Evolutionary conservation across 1,284 basidiomycete genomes (phyloP), one percentile per base, ranked within the genome.

Genomic region (Ustanciosporium gigantosporum): DNA sequence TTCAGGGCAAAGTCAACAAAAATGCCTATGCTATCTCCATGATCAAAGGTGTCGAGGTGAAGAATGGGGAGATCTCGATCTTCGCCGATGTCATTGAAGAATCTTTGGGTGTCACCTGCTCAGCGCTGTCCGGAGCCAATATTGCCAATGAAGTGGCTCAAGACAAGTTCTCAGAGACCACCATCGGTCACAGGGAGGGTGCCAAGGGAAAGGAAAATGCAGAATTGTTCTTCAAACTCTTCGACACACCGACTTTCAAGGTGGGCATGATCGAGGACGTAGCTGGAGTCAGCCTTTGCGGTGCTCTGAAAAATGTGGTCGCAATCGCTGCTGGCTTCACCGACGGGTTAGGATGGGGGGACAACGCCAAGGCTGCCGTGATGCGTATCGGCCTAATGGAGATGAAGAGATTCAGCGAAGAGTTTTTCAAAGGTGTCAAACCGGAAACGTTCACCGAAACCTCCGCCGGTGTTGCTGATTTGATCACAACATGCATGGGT

Each of bases 341-440:
- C 27, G 83, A 84, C 57, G 83, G 83, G 13, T 70, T 84, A 2
- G 79, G 79, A 27, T 83, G 81, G 78, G 83, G 83, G 9, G 81
- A 82, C 75, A 84, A 84, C 65, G 79, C 82, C n/a, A 84, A 84
- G 58, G 82, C 82, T 19, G 83, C 83, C 8, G 81, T 84, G 64
- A 84, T 84, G 82, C 79, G 83, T 31, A 83, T 76, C 46, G 76
- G 76, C 5, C 45, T 79, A 32, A 62, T 79, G 50, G 78, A 79
- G 56, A 79, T 79, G 78, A 76, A 76, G 47, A 62, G 73, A 20
- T 81, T 81, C 73, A 80, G 81, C 46, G 78, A 80, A 45, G 82
- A 84, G 66, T 84, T 84, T 78, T 84, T 84, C 72, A 68, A 80
- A 1, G 78, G 80, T 38, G 80, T 82, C 69, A 81, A 82, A 67